Evolutionary conservation across 306 rosid genomes (phyloP).

Genomic region (Glycyrrhiza uralensis): DNA sequence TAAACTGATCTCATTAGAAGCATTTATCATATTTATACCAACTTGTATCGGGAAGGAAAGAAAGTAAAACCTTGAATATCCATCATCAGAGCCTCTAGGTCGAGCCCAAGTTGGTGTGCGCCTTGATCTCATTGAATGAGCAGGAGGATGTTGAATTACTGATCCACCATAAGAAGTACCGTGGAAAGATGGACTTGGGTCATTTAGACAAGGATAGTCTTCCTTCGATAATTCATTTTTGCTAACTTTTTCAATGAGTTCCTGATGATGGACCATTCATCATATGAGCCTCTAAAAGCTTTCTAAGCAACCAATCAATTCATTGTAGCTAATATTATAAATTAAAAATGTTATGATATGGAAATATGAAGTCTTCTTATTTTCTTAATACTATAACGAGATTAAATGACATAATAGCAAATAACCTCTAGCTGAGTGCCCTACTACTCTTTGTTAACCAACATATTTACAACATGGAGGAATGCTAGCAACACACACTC

Average conservation of each 20-base stretch:
- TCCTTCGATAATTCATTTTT: constrained; percentile 77
- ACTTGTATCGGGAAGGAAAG: not conserved
- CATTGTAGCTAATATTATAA: not conserved
- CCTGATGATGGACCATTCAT: constrained; percentile 47
- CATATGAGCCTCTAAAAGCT: constrained; percentile 19
- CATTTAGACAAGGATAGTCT: constrained; percentile 91
- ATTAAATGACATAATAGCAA: not conserved
- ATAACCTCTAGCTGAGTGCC: not conserved
- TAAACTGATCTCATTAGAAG: constrained; percentile 11
- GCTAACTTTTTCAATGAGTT: constrained; percentile 74
- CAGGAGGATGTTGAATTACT: constrained; percentile 44
- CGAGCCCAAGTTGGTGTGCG: constrained; percentile 91
- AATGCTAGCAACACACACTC: too few species aligned
- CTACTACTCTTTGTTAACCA: not conserved
- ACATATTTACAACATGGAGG: constrained; percentile 17
- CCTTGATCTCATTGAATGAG: constrained; percentile 88
- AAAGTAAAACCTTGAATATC: constrained; percentile 79
- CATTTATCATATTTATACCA: constrained; percentile 12
- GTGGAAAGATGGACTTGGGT: constrained; percentile 73
- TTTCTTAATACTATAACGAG: constrained; percentile 7
- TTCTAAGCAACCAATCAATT: not conserved
- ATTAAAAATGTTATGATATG: not conserved
- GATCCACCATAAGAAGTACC: constrained; percentile 49
- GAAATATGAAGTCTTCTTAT: not conserved
- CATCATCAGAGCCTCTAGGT: constrained; percentile 84